These are phyloP conservation scores for Xylaria sp. DNA, from an alignment of 2,329 filamentous ascomycete species.

Conservation along the genomic window DNA sequence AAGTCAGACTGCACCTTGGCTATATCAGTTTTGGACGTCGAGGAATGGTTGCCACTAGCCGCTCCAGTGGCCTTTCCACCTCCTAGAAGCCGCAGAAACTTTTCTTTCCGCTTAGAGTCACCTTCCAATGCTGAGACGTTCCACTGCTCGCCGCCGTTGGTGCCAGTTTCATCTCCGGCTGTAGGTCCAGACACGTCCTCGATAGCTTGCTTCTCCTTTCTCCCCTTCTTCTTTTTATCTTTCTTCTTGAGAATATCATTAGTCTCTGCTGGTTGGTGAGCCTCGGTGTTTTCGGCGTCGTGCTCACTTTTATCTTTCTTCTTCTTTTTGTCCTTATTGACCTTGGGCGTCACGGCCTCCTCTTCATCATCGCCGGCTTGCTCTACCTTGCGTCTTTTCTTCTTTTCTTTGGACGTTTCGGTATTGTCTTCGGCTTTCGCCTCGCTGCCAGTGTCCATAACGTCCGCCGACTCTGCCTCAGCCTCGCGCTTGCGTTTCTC, in stretches of 20 bases:
- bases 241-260: slow-evolving; percentile 21
- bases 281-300: slow-evolving; percentile 13
- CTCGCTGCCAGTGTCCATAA: slow-evolving; percentile 30
- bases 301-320: slow-evolving; percentile 27
- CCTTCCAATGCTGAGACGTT: slow-evolving; percentile 64
- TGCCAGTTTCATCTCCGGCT: slow-evolving; percentile 36
- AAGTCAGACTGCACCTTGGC: slow-evolving; percentile 58
- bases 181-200: slow-evolving; percentile 41
- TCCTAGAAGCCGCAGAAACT: slow-evolving; percentile 67
- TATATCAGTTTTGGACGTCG: slow-evolving; percentile 43
- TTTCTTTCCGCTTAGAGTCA: slow-evolving; percentile 61
- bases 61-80: slow-evolving; percentile 55
- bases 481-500: slow-evolving; percentile 48
- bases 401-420: slow-evolving; percentile 42
- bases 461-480: slow-evolving; percentile 28
- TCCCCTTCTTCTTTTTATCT: slow-evolving; percentile 40
- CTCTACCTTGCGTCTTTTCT: slow-evolving; percentile 47
- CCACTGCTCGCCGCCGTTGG: slow-evolving; percentile 57
- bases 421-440: slow-evolving; percentile 27
- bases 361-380: slow-evolving; percentile 31
- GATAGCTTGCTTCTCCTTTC: slow-evolving; percentile 41
- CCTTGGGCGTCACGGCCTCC: slow-evolving; percentile 30
- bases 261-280: slow-evolving; percentile 6
- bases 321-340: slow-evolving; percentile 35
- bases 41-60: slow-evolving; percentile 25